These are phyloP conservation scores for Nakazawaea pomicola DNA, from an alignment of 805 yeast genomes.

Conservation along the genomic window DNA sequence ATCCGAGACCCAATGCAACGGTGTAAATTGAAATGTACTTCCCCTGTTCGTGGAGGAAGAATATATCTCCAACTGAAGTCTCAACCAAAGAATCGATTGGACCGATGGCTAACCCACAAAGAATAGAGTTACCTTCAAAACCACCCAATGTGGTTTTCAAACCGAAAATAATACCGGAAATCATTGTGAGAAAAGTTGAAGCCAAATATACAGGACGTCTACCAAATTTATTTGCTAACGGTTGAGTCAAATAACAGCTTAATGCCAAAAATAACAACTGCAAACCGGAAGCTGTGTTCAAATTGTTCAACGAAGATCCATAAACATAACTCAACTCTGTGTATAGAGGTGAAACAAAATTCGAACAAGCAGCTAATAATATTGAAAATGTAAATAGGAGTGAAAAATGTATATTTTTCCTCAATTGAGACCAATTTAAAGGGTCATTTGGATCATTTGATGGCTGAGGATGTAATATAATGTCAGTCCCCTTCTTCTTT, in stretches of 20 bases:
- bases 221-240: conserved; percentile 34
- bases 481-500: too few relatives aligned
- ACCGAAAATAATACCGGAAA: conserved; percentile 26
- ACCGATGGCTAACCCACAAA: conserved; percentile 28
- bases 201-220: conserved; percentile 31
- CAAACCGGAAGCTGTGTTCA: conserved; percentile 17
- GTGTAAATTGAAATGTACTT: conserved; percentile 32
- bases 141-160: conserved; percentile 28
- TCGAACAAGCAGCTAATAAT: conserved; percentile 19
- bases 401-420: conserved; percentile 37
- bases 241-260: conserved; percentile 33
- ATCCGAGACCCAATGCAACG: conserved; percentile 38
- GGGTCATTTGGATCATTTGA: conserved; percentile 69
- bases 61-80: conserved; percentile 42
- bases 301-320: conserved; percentile 11
- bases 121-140: conserved; percentile 26
- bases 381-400: conserved; percentile 15
- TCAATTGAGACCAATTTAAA: conserved; percentile 49
- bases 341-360: conserved; percentile 19
- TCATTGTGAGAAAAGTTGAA: conserved; percentile 24
- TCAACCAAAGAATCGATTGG: conserved; percentile 45
- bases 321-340: conserved; percentile 13
- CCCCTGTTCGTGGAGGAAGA: conserved; percentile 36
- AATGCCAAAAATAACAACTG: conserved; percentile 31
- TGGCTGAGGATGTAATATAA: conserved; percentile 62